Conservation (phyloP, 495 filamentous ascomycete genomes). For the Trichoderma orchidacearum region DNA sequence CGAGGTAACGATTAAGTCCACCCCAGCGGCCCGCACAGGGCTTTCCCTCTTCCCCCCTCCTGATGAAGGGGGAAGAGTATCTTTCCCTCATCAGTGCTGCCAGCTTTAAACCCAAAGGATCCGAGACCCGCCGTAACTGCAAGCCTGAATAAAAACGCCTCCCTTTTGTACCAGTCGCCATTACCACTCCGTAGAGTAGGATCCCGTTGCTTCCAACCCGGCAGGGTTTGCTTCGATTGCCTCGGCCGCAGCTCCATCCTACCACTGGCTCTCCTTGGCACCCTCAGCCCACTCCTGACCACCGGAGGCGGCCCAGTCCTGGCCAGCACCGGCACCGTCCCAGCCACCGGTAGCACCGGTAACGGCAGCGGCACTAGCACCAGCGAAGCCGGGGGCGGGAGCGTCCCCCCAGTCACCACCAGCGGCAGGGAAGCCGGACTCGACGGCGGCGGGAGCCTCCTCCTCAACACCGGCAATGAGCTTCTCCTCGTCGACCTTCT, state of each 20-base stretch:
- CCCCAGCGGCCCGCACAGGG: constrained; percentile 61
- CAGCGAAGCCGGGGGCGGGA: constrained; percentile 45
- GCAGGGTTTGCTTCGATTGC: neutral
- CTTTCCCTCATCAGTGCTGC: constrained; percentile 95
- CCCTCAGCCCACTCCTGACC: constrained; percentile 28
- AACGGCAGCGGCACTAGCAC: constrained; percentile 40
- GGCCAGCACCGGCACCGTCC: constrained; percentile 39
- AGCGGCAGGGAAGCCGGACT: constrained; percentile 50
- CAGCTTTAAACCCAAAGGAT: constrained; percentile 38
- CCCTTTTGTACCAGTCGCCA: neutral
- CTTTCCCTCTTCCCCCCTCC: constrained; percentile 63
- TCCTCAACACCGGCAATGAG: constrained; percentile 72
- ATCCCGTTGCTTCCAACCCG: neutral
- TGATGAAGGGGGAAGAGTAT: constrained; percentile 44
- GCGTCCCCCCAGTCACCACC: constrained; percentile 57
- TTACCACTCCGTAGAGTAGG: neutral
- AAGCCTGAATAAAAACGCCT: constrained; percentile 1
- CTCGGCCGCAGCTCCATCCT: constrained; percentile 18
- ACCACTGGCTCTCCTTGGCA: constrained; percentile 50
- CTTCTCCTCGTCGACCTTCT: constrained; percentile 60
- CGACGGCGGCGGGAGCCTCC: constrained; percentile 54
- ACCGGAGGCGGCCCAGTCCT: constrained; percentile 28
- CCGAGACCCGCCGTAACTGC: constrained; percentile 5
- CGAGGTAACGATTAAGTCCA: constrained; percentile 42
- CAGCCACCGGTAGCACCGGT: constrained; percentile 55